Conservation (phyloP, 306 rosid species). For the Canavalia ensiformis region DNA sequence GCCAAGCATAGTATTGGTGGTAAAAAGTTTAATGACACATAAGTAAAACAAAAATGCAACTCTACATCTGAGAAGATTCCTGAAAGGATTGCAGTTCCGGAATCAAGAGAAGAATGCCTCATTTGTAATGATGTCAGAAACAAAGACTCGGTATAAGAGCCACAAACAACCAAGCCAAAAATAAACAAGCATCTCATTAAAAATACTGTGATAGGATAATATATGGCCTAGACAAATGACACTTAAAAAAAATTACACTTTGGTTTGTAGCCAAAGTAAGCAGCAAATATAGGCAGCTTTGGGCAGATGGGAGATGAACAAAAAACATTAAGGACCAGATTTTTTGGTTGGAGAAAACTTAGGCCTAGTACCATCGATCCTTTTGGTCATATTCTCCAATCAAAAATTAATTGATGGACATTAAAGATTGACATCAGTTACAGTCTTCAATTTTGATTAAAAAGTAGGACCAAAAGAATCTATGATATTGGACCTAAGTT, state of each 20-base stretch:
- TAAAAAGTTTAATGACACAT: not conserved
- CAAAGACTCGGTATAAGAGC: not conserved
- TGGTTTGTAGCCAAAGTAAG: not conserved
- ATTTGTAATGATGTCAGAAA: not conserved
- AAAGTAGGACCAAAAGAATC: no score
- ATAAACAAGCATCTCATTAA: not conserved
- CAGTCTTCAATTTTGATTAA: no score
- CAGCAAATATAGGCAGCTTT: slow-evolving; percentile 1
- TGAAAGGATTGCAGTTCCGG: not conserved
- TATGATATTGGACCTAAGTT: no score
- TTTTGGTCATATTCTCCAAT: no score
- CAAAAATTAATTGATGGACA: no score
- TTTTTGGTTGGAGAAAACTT: no score
- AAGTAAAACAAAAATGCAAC: not conserved
- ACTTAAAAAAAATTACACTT: not conserved
- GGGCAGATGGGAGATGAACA: not conserved
- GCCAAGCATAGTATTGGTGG: slow-evolving; percentile 1
- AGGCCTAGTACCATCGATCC: no score
- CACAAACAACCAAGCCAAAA: slow-evolving; percentile 10
- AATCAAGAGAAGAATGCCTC: no score
- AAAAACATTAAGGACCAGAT: not conserved
- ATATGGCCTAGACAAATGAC: not conserved
- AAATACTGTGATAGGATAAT: not conserved
- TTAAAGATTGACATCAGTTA: no score
- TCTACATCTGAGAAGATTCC: not conserved